Conservation (phyloP, 2,329 filamentous ascomycete genomes). For the Bipolaris oryzae region DNA sequence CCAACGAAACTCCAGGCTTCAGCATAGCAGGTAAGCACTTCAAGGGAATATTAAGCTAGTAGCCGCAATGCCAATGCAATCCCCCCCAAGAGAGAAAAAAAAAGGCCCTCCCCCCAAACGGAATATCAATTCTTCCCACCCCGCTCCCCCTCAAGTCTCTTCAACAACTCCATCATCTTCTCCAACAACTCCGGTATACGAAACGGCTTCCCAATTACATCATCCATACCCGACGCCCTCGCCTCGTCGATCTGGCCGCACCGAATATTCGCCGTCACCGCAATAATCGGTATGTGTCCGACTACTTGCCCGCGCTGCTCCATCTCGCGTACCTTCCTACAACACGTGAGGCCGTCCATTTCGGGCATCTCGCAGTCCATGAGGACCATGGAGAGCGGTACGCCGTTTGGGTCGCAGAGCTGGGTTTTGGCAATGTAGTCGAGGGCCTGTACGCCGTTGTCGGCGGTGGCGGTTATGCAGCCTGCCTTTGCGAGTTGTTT, state of each 20-base stretch:
- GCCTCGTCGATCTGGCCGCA: constrained; percentile 42
- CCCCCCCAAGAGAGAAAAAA: not conserved
- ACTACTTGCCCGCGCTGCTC: constrained; percentile 23
- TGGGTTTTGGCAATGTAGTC: constrained; percentile 28
- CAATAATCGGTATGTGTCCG: constrained; percentile 44
- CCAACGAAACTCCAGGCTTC: too few species aligned
- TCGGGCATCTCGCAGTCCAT: constrained; percentile 50
- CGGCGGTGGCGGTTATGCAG: constrained; percentile 36
- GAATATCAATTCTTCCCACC: not conserved
- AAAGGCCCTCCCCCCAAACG: not conserved
- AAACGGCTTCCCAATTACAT: constrained; percentile 46
- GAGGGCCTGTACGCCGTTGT: constrained; percentile 44
- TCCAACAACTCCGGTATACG: constrained; percentile 35
- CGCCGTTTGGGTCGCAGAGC: constrained; percentile 17
- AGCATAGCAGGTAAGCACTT: too few species aligned
- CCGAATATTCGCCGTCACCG: constrained; percentile 47
- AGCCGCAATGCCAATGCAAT: not conserved
- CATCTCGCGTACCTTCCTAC: constrained; percentile 42
- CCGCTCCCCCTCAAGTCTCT: not conserved
- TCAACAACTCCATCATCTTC: not conserved
- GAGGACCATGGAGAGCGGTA: constrained; percentile 40
- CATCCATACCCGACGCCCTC: constrained; percentile 43
- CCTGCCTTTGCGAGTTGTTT: constrained; percentile 43
- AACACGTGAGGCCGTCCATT: constrained; percentile 47
- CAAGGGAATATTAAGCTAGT: not conserved